Evolutionary conservation across 2,329 filamentous ascomycete species (phyloP).

Genomic region (Madurella mycetomatis): DNA sequence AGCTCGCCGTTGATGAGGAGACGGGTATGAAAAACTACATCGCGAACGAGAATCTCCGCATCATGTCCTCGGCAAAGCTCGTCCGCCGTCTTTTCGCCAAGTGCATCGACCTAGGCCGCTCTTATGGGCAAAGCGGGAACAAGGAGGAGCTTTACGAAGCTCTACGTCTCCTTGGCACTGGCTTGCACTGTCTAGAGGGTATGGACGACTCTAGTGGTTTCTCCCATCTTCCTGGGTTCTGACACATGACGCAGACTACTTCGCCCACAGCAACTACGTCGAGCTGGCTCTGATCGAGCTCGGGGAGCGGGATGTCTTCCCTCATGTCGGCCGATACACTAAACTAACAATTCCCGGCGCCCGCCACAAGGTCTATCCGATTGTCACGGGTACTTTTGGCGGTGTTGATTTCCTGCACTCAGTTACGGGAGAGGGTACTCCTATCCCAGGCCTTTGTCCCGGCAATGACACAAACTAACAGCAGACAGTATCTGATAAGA

Average conservation of each 20-base stretch:
- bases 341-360: slow-evolving; percentile 65
- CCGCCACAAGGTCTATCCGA: slow-evolving; percentile 64
- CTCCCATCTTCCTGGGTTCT: neutral
- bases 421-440: slow-evolving; percentile 61
- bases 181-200: slow-evolving; percentile 82
- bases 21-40: slow-evolving; percentile 92
- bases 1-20: slow-evolving; percentile 71
- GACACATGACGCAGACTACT: slow-evolving; percentile 57
- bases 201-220: slow-evolving; percentile 3
- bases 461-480: slow-evolving; percentile 16
- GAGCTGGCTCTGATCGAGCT: slow-evolving; percentile 85
- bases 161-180: slow-evolving; percentile 79
- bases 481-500: slow-evolving; percentile 71
- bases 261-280: slow-evolving; percentile 89
- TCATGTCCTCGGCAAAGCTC: slow-evolving; percentile 76
- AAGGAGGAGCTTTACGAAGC: slow-evolving; percentile 83
- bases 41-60: slow-evolving; percentile 71
- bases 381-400: slow-evolving; percentile 89
- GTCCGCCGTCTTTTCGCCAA: slow-evolving; percentile 68
- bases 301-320: slow-evolving; percentile 76
- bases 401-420: slow-evolving; percentile 93
- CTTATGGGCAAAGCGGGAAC: slow-evolving; percentile 61
- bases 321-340: slow-evolving; percentile 78
- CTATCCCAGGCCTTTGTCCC: neutral
- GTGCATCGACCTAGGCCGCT: slow-evolving; percentile 75